Evolutionary conservation across 805 yeast species (phyloP).

Genomic region (Barnettozyma pratensis): DNA sequence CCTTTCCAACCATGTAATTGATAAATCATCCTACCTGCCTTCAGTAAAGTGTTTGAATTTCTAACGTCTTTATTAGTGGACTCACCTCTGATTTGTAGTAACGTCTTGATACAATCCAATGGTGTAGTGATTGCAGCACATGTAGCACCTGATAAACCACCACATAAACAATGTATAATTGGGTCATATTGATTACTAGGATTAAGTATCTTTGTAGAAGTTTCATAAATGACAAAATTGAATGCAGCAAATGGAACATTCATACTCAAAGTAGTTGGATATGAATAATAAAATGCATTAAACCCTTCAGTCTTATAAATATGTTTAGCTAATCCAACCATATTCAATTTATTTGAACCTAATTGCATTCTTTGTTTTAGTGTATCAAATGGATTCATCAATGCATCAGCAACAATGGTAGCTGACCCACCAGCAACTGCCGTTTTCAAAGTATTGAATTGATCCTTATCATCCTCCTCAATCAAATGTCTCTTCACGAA

Average conservation of each 20-base stretch:
- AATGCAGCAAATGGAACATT: constrained; percentile 93
- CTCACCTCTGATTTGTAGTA: constrained; percentile 75
- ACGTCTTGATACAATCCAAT: constrained; percentile 87
- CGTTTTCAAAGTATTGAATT: constrained; percentile 73
- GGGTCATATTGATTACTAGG: constrained; percentile 82
- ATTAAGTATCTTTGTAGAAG: constrained; percentile 69
- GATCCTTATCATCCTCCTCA: constrained; percentile 27
- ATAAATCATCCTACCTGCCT: constrained; percentile 68
- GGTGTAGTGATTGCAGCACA: constrained; percentile 97
- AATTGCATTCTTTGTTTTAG: constrained; percentile 93
- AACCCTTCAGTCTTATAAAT: constrained; percentile 63
- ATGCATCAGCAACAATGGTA: constrained; percentile 87
- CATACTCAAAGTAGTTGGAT: constrained; percentile 89
- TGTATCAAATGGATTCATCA: constrained; percentile 97
- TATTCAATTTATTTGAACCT: constrained; percentile 21
- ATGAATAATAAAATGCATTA: constrained; percentile 82
- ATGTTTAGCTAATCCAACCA: constrained; percentile 34
- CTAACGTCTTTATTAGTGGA: constrained; percentile 41
- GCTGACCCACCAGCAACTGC: constrained; percentile 88
- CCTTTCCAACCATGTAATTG: constrained; percentile 56
- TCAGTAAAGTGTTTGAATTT: constrained; percentile 56
- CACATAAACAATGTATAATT: constrained; percentile 83
- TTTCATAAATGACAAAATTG: constrained; percentile 90
- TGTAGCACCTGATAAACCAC: constrained; percentile 90
- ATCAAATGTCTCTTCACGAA: constrained; percentile 42